A percentile compares a stretch with the other conserved stretches of the same genome.
Evolutionary conservation across 495 filamentous ascomycete species (phyloP).

Genomic region (Podospora anserina): DNA sequence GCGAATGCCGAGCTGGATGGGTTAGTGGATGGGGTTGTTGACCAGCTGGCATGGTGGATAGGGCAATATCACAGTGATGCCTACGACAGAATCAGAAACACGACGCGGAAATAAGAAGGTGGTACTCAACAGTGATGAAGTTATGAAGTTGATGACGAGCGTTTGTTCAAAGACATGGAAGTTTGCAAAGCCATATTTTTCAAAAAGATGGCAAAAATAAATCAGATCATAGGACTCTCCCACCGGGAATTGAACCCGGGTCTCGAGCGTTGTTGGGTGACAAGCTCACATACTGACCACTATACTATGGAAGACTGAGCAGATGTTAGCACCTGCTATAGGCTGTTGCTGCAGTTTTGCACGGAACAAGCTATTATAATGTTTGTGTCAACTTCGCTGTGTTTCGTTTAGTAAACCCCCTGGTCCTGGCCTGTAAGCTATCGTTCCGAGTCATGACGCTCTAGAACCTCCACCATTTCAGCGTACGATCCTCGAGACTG

Average conservation of each 20-base stretch:
- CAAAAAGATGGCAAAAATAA: background rate
- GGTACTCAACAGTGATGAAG: background rate
- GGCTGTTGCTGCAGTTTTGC: background rate
- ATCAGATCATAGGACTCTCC: background rate
- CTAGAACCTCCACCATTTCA: too few species aligned
- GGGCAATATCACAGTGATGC: slow-evolving; percentile 38
- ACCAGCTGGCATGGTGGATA: slow-evolving; percentile 41
- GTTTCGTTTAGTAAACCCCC: too few species aligned
- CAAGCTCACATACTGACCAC: background rate
- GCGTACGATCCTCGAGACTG: background rate
- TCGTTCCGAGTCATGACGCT: too few species aligned
- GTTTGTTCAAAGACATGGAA: background rate
- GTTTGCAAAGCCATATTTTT: background rate
- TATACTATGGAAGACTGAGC: background rate
- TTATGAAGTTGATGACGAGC: background rate
- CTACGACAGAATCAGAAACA: slow-evolving; percentile 8
- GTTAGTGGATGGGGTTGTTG: slow-evolving; percentile 34
- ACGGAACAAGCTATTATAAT: background rate
- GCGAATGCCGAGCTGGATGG: slow-evolving; percentile 37
- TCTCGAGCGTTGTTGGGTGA: background rate
- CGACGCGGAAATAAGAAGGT: background rate
- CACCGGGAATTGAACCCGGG: background rate
- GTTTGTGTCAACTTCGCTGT: background rate
- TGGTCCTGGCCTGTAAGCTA: background rate
- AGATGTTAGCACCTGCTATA: background rate